Base-by-base conservation (phyloP, 306 rosid species). In the Dalbergia oliveri region DNA sequence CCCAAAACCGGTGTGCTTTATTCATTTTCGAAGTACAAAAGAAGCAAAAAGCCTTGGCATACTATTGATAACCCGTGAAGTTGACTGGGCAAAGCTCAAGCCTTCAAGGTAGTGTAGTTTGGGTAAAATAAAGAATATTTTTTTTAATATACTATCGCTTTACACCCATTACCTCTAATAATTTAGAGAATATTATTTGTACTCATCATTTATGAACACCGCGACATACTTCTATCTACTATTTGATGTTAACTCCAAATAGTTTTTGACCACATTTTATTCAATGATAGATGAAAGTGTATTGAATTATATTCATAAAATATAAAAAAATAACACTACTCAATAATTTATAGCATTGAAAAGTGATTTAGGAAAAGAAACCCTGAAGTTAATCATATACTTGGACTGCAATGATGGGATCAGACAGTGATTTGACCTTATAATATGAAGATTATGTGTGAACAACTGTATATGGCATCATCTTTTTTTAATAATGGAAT, bases 321-420 rank as follows among this genome's bases (percentile, higher is more conserved):
- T n/a, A n/a, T n/a, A n/a, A n/a, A n/a, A n/a, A n/a, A n/a, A n/a
- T n/a, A n/a, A n/a, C n/a, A n/a, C n/a, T n/a, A n/a, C n/a, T n/a
- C n/a, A n/a, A n/a, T n/a, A n/a, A 37, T 37, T 37, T 37, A 37
- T 37, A 37, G 41, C 41, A 37, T 37, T 37, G 77, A 75, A 82
- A 79, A 86, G 87, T 65, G 80, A 76, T 79, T 50, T 71, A 66
- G 50, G 79, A 77, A 77, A 83, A 80, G 62, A 66, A 60, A 62
- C 72, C 53, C 89, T 68, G 72, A 80, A 41, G 76, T 83, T 83
- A 72, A 78, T 83, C 78, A 76, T 72, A 83, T 59, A 70, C 35
- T 58, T 70, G 78, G 81, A 79, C 78, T 44, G 67, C 66, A 57
- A 83, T 79, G 43, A 63, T 77, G 74, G 73, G 79, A 83, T 83